Percentiles rank a stretch among this genome's conserved stretches.
Evolutionary conservation across 2,329 filamentous ascomycete species (phyloP).

Genomic region (Cyclaneusma minus): DNA sequence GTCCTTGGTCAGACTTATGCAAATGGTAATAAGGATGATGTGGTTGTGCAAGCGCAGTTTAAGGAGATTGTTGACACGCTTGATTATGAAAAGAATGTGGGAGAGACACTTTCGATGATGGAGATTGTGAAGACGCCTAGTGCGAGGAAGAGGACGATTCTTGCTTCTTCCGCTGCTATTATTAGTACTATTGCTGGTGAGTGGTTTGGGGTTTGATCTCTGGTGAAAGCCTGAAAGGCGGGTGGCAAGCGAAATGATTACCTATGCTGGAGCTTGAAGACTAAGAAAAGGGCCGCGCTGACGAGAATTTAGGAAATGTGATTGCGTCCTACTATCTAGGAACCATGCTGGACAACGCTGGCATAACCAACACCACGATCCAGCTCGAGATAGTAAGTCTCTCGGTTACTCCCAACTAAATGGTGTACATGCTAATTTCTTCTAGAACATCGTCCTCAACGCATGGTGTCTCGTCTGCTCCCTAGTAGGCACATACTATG

Average conservation of each 20-base stretch:
- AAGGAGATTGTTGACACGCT: slow-evolving; percentile 31
- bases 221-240: too few species aligned
- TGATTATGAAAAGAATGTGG: slow-evolving; percentile 26
- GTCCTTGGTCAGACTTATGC: slow-evolving; percentile 28
- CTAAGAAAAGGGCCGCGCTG: slow-evolving; percentile 8
- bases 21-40: slow-evolving; percentile 24
- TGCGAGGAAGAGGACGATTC: slow-evolving; percentile 23
- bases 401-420: too few species aligned
- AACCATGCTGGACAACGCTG: slow-evolving; percentile 26
- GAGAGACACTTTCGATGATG: slow-evolving; percentile 19
- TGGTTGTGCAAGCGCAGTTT: slow-evolving; percentile 22
- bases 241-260: too few species aligned
- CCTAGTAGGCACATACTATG: slow-evolving; percentile 26
- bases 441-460: slow-evolving; percentile 33
- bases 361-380: slow-evolving; percentile 24
- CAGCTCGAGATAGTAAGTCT: slow-evolving; percentile 25
- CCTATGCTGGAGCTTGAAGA: too few species aligned
- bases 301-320: slow-evolving; percentile 22
- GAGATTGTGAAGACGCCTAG: slow-evolving; percentile 23
- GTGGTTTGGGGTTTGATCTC: too few species aligned
- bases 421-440: too few species aligned
- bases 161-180: slow-evolving; percentile 21
- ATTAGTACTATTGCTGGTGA: too few species aligned
- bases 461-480: slow-evolving; percentile 29
- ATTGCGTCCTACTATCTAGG: slow-evolving; percentile 27